Conservation (phyloP, 129 eudicot genomes). For the Centrapalus pauciflorus region DNA sequence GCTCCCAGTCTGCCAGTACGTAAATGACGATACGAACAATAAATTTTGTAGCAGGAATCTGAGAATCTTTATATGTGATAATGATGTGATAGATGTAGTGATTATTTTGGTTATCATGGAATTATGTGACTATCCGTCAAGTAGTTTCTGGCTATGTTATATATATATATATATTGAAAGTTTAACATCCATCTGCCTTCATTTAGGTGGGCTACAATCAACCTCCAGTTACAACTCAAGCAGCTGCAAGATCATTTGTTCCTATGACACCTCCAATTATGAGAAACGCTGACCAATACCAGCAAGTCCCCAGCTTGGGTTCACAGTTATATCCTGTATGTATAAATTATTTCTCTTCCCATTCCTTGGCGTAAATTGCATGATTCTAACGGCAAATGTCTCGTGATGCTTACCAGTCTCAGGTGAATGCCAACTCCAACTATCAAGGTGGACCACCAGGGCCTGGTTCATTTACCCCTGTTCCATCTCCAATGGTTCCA, state of each 20-base stretch:
- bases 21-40: neutral
- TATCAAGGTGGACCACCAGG: slow-evolving; percentile 56
- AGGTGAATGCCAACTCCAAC: slow-evolving; percentile 48
- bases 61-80: neutral
- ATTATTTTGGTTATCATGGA: neutral
- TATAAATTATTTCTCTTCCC: neutral
- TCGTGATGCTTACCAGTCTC: slow-evolving; percentile 3
- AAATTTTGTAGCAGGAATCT: neutral
- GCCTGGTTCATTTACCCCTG: slow-evolving; percentile 36
- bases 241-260: slow-evolving; percentile 55
- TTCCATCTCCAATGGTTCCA: slow-evolving; percentile 44
- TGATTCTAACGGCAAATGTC: neutral
- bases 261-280: slow-evolving; percentile 60
- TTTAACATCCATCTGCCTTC: neutral
- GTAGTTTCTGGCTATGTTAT: neutral
- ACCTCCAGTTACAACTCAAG: slow-evolving; percentile 45
- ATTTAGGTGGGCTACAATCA: slow-evolving; percentile 48
- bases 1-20: slow-evolving; percentile 46
- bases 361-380: neutral
- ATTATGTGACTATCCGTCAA: neutral
- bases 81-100: too few relatives aligned
- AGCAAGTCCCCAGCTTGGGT: slow-evolving; percentile 61
- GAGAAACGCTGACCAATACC: slow-evolving; percentile 71
- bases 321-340: slow-evolving; percentile 61
- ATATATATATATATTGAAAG: too few relatives aligned